These are phyloP conservation scores for cucumber (Cucumis sativus) DNA, from an alignment of 306 rosid species.

Conservation along the genomic window Cucumber_9930_V3 NC_026657.2:12617501-12618000, in stretches of 20 bases:
- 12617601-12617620: constrained; percentile 71
- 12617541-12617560: constrained; percentile 58
- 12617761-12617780: constrained; percentile 81
- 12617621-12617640: constrained; percentile 46
- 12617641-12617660: constrained; percentile 50
- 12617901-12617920: constrained; percentile 32
- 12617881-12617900: constrained; percentile 32
- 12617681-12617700: constrained; percentile 88
- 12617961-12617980: constrained; percentile 6
- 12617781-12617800: constrained; percentile 21
- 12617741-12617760: constrained; percentile 26
- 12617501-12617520: neutral
- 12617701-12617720: constrained; percentile 32
- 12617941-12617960: neutral
- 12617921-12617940: constrained; percentile 18
- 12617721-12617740: constrained; percentile 33
- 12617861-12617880: constrained; percentile 21
- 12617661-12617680: constrained; percentile 98
- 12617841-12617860: constrained; percentile 38
- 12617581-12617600: constrained; percentile 63
- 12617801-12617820: constrained; percentile 25
- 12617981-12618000: neutral
- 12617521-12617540: no score
- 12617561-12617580: constrained; percentile 66
- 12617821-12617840: constrained; percentile 25